Percentiles rank a stretch among this genome's conserved stretches.
Evolutionary conservation across 2,329 filamentous ascomycete species (phyloP).

Genomic region (Alternaria longipes): DNA sequence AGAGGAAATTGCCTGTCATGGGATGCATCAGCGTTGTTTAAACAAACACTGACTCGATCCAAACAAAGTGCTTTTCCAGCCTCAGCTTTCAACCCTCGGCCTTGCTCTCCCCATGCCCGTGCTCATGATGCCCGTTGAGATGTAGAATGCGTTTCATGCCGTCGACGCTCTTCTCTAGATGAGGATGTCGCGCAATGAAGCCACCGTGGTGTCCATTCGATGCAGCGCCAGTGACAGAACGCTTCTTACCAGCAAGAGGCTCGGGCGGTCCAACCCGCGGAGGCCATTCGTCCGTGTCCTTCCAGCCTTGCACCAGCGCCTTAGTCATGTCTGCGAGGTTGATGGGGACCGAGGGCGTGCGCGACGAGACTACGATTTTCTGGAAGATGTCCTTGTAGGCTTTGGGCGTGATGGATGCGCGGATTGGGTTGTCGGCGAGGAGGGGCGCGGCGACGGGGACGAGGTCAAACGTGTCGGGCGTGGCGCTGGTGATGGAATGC

Average conservation of each 20-base stretch:
- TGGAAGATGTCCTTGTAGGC: slow-evolving; percentile 87
- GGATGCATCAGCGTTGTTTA: slow-evolving; percentile 4
- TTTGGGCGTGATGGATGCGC: slow-evolving; percentile 75
- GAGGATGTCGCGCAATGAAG: slow-evolving; percentile 51
- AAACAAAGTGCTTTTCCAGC: neutral
- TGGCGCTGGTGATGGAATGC: slow-evolving; percentile 11
- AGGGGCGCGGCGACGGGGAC: slow-evolving; percentile 79
- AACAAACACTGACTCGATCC: neutral
- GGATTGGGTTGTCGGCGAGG: slow-evolving; percentile 77
- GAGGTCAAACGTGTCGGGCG: slow-evolving; percentile 51
- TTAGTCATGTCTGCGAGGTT: slow-evolving; percentile 84
- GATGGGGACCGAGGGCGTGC: slow-evolving; percentile 87
- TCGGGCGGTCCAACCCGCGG: slow-evolving; percentile 66
- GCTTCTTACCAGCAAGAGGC: slow-evolving; percentile 54
- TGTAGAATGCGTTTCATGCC: slow-evolving; percentile 57
- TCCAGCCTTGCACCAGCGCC: slow-evolving; percentile 89
- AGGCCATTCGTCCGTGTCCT: slow-evolving; percentile 92
- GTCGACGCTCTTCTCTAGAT: slow-evolving; percentile 56
- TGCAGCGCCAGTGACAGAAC: slow-evolving; percentile 24
- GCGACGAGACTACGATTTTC: slow-evolving; percentile 81
- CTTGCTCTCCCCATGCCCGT: slow-evolving; percentile 10
- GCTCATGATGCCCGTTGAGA: slow-evolving; percentile 36
- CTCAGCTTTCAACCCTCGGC: slow-evolving; percentile 18
- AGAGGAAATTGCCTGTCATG: neutral
- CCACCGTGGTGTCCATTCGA: slow-evolving; percentile 31